phyloP scores from a whole-genome alignment of 495 filamentous ascomycete genomes.

The Hypoxylon trugodes region DNA sequence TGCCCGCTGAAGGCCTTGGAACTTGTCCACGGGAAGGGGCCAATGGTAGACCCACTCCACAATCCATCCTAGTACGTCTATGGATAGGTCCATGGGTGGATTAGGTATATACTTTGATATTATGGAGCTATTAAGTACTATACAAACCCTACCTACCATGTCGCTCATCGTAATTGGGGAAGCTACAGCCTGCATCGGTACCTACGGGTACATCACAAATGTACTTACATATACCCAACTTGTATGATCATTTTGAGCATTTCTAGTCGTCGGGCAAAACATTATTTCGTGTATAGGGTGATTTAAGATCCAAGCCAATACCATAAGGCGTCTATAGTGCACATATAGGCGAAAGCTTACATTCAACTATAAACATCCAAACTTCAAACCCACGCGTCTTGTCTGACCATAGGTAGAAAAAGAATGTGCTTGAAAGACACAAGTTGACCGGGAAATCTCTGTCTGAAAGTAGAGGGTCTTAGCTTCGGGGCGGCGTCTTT shows the following conservation, averaged over 20 bases:
- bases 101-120: background rate
- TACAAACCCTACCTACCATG: background rate
- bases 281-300: too few species aligned
- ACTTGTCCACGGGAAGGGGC: constrained; percentile 40
- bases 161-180: too few species aligned
- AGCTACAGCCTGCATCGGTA: constrained; percentile 9
- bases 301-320: too few species aligned
- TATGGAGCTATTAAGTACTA: constrained; percentile 5
- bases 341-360: too few species aligned
- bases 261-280: too few species aligned
- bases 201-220: too few species aligned
- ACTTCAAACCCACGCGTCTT: constrained; percentile 1
- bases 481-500: constrained; percentile 29
- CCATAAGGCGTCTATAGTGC: too few species aligned
- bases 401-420: constrained; percentile 2
- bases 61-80: constrained; percentile 33
- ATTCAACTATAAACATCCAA: background rate
- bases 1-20: constrained; percentile 40
- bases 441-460: constrained; percentile 11
- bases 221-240: background rate
- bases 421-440: background rate
- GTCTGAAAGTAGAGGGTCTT: constrained; percentile 21
- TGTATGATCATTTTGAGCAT: too few species aligned
- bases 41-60: constrained; percentile 38
- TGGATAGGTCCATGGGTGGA: constrained; percentile 10